Base-by-base conservation (phyloP, 169 alveolate species). In the Cyclospora cayetanensis region DNA sequence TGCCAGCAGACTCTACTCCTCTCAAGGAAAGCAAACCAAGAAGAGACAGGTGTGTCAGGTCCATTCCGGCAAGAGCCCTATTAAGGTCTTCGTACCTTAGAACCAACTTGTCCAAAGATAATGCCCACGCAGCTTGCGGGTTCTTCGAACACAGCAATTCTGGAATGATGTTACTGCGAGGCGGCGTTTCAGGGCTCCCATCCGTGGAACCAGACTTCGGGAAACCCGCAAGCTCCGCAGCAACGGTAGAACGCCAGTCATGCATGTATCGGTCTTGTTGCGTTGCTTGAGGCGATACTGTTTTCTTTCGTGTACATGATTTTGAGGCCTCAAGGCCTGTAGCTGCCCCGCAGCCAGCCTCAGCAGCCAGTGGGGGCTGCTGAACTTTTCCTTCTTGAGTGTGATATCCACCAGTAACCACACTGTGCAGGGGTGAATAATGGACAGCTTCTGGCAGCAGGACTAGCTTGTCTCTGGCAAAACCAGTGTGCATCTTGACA, bases 11-110 rank as follows among this genome's bases (percentile, higher is more conserved):
- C n/a, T 9, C 50, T 34, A 34, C 41, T 7, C 53, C 41, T 4
- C 90, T 34, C 90, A 80, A 52, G 25, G 74, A 35, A 22, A 80
- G 76, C 77, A 80, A 29, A 76, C 90, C 90, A 80, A 80, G 90
- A 25, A 80, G 77, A 53, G 90, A 80, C 2, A 80, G 27, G 53
- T 80, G 90, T 27, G 55, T 37, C 52, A 80, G 34, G 22, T 80
- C 50, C 90, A 80, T 80, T 25, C 90, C 76, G 50, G 52, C 90
- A 52, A 80, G n/a, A 31, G 43, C 74, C 34, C 18, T 11, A 53
- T 80, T 80, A 22, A 80, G 52, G 55, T 80, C 90, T 12, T 80
- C 77, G 37, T 53, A 53, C 20, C 15, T 52, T 29, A 0, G 52
- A 7, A 53, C 90, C 20, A 34, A n/a, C 29, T 31, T 63, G 12